phyloP scores from a whole-genome alignment of 108 stramenopile species.

The Cyclotella kingstonii region DNA sequence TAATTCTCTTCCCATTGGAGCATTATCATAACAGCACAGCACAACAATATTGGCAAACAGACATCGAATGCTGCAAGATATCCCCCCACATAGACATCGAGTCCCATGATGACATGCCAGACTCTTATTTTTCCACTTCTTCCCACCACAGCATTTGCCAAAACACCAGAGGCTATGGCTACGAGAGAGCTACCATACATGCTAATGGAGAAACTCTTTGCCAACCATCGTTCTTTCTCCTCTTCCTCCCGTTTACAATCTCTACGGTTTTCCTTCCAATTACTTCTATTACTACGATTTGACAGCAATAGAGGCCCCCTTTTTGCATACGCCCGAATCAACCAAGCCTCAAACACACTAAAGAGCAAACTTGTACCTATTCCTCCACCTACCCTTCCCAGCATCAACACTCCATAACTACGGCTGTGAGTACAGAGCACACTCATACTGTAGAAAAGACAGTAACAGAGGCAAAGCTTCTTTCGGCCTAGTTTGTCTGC shows the following conservation, averaged over 20 bases:
- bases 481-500: conserved; percentile 63
- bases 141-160: conserved; percentile 71
- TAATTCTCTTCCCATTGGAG: conserved; percentile 94
- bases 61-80: conserved; percentile 93
- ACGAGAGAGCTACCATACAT: conserved; percentile 87
- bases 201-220: conserved; percentile 87
- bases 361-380: conserved; percentile 54
- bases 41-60: conserved; percentile 70
- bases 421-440: conserved; percentile 46
- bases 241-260: conserved; percentile 6
- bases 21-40: conserved; percentile 61
- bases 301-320: conserved; percentile 14
- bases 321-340: conserved; percentile 43
- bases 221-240: conserved; percentile 42
- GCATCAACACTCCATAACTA: conserved; percentile 32
- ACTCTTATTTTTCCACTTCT: conserved; percentile 33
- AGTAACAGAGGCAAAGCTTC: conserved; percentile 53
- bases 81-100: conserved; percentile 64
- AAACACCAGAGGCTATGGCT: conserved; percentile 88
- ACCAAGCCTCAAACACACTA: conserved; percentile 69
- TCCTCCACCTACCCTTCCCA: conserved; percentile 59
- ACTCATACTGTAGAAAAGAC: conserved; percentile 44
- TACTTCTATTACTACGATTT: neutral
- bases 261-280: neutral
- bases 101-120: neutral